Conservation (phyloP, 257 asterid species). For the Solanum ossicruentum region DNA sequence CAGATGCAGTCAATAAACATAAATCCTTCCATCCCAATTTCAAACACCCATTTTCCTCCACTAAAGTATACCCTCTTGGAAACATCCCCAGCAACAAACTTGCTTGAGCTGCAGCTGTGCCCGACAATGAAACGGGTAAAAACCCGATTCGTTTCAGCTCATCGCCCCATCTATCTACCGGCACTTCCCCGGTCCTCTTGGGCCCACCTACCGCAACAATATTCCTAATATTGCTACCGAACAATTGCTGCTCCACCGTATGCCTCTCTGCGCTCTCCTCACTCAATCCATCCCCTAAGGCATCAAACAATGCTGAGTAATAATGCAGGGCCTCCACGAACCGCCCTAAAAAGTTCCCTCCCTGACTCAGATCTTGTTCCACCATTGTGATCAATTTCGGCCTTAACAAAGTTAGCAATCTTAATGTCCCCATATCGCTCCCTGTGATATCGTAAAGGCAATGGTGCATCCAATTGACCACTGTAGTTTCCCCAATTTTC, state of each 20-base stretch:
- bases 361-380: conserved; percentile 69
- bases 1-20: conserved; percentile 80
- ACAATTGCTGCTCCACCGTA: conserved; percentile 79
- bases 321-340: conserved; percentile 86
- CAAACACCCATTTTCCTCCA: conserved; percentile 75
- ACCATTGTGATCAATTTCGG: conserved; percentile 72
- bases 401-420: conserved; percentile 29
- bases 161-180: conserved; percentile 74
- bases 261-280: conserved; percentile 74
- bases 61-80: conserved; percentile 87
- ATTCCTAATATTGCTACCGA: conserved; percentile 74
- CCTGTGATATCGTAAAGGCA: conserved; percentile 79
- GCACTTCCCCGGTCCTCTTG: conserved; percentile 61
- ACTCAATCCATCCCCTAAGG: conserved; percentile 64
- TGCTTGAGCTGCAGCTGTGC: conserved; percentile 76
- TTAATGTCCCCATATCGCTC: conserved; percentile 45
- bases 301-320: conserved; percentile 78
- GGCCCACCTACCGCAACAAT: conserved; percentile 87
- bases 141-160: conserved; percentile 55
- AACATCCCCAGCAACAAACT: conserved; percentile 79
- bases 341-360: conserved; percentile 55
- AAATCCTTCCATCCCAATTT: conserved; percentile 89
- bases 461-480: conserved; percentile 91
- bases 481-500: conserved; percentile 43
- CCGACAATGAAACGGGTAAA: conserved; percentile 56